Conservation (phyloP, 2,329 filamentous ascomycete genomes). For the Parastagonospora avenae region DNA sequence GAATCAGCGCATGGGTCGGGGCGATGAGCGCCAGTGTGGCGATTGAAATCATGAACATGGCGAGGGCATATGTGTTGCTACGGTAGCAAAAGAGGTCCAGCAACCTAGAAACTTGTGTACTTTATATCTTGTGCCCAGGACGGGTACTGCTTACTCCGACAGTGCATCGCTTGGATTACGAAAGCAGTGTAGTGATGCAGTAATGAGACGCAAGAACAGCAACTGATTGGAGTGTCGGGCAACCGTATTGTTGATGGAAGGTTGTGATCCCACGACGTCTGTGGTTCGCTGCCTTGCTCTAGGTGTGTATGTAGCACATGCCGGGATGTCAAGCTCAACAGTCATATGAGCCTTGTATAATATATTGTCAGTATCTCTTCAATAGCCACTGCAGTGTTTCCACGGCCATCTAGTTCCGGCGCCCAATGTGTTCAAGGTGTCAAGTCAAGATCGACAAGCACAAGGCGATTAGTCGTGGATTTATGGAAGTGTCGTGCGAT, state of each 20-base stretch:
- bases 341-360: slow-evolving; percentile 10
- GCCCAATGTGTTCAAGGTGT: too few species aligned
- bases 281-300: not conserved
- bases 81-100: not conserved
- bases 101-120: not conserved
- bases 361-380: not conserved
- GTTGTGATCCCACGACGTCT: not conserved
- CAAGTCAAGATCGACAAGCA: too few species aligned
- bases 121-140: not conserved
- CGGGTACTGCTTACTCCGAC: not conserved
- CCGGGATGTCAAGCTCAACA: slow-evolving; percentile 3
- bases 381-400: not conserved
- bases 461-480: too few species aligned
- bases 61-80: not conserved
- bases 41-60: slow-evolving; percentile 22
- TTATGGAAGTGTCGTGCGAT: too few species aligned
- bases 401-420: too few species aligned
- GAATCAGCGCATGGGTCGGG: slow-evolving; percentile 28
- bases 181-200: not conserved
- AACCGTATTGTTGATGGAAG: not conserved
- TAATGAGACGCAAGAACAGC: not conserved
- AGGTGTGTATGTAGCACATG: slow-evolving; percentile 2
- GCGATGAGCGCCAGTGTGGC: slow-evolving; percentile 18
- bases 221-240: not conserved
- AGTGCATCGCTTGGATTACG: not conserved